Conservation (phyloP, 495 filamentous ascomycete species). For the Podospora tetraspora region DNA sequence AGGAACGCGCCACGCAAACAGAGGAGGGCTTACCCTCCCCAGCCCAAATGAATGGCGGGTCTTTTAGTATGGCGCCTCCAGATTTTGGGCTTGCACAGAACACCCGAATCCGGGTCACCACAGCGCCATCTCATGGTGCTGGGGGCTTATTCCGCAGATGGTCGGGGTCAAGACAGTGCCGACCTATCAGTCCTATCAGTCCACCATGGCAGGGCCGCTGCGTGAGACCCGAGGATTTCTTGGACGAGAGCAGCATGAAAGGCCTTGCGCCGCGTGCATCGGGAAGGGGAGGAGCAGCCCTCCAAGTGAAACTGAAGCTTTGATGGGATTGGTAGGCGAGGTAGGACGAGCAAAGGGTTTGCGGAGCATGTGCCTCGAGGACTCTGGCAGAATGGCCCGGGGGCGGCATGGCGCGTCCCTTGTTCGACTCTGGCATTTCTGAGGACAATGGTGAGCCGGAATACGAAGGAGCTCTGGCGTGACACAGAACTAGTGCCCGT, state of each 20-base stretch:
- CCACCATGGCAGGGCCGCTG: background rate
- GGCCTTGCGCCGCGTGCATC: background rate
- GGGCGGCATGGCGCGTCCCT: background rate
- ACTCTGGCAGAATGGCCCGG: background rate
- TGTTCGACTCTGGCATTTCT: background rate
- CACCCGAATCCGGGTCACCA: background rate
- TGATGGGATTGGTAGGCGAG: background rate
- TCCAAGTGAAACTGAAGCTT: background rate
- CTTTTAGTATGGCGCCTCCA: background rate
- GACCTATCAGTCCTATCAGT: background rate
- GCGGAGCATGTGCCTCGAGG: background rate
- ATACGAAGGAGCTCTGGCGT: background rate
- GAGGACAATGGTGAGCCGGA: background rate
- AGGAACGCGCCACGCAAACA: background rate
- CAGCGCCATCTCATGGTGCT: background rate
- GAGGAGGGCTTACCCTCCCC: background rate
- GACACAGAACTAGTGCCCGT: background rate
- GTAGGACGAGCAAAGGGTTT: conserved; percentile 1
- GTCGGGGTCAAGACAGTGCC: background rate
- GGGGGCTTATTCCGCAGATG: background rate
- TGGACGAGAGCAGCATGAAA: background rate
- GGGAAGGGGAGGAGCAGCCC: background rate
- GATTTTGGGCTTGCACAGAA: background rate
- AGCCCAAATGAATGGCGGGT: background rate
- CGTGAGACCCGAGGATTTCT: background rate